phyloP scores from a whole-genome alignment of 1,284 basidiomycete species.

The Schizophyllum commune region DNA sequence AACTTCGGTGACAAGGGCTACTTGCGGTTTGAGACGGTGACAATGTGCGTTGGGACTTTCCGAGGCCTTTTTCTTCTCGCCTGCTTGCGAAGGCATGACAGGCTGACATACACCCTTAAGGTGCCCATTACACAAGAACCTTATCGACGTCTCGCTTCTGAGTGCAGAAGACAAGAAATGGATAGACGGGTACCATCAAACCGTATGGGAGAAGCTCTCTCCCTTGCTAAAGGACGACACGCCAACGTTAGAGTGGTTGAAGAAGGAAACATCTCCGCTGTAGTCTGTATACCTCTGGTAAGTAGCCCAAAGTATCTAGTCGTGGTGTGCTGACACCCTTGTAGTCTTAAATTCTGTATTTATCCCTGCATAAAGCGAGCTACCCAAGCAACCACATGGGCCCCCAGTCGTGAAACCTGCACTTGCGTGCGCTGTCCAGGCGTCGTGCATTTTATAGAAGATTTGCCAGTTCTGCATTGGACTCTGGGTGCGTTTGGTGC shows the following conservation, averaged over 20 bases:
- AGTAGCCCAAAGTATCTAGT: too few species aligned
- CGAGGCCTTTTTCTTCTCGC: background rate
- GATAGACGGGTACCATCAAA: constrained; percentile 83
- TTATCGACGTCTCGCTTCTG: constrained; percentile 67
- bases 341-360: too few species aligned
- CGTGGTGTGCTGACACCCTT: too few species aligned
- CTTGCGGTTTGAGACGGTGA: constrained; percentile 79
- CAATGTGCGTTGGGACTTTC: constrained; percentile 45
- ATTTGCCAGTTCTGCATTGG: too few species aligned
- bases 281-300: constrained; percentile 14
- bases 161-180: constrained; percentile 65
- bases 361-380: too few species aligned
- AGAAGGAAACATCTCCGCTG: constrained; percentile 56
- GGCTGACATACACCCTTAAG: constrained; percentile 13
- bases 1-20: constrained; percentile 85
- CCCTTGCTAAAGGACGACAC: constrained; percentile 66
- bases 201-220: constrained; percentile 70
- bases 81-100: too few species aligned
- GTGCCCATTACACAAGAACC: constrained; percentile 85
- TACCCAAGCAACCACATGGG: too few species aligned
- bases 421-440: too few species aligned
- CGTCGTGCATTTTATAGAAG: too few species aligned
- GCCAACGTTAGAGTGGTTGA: constrained; percentile 74
- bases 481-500: too few species aligned
- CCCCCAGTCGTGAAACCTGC: too few species aligned